Evolutionary conservation across 495 filamentous ascomycete species (phyloP), one percentile per base, ranked within the genome.

Genomic region (Annulohypoxylon moriforme): DNA sequence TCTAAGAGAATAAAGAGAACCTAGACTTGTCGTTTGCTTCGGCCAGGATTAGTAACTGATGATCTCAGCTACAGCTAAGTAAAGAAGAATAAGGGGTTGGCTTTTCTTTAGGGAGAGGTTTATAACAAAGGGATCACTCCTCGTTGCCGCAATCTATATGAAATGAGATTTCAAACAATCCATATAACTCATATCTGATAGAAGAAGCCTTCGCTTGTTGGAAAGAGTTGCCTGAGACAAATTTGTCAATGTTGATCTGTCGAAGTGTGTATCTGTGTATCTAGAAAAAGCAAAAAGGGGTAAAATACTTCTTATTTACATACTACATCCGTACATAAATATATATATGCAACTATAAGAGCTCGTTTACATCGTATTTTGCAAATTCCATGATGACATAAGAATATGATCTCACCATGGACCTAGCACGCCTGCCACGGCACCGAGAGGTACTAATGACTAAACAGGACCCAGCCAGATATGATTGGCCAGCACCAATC

Each of bases 191-290:
- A 29, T 18, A 20, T 31, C 3, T 27, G 52, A 55, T 55, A 38
- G 49, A 18, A 44, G 25, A 20, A 49, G 40, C 59, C 44, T 68
- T 58, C 57, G 47, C 7, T 2, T 5, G 11, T 55, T 68, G 46
- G 42, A 53, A 29, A 22, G 31, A 52, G 49, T 40, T 4, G 18
- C 56, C 47, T 56, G 11, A 55, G 16, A 53, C 56, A 55, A 60
- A 24, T 47, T n/a, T 61, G 56, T 61, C 64, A 56, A 56, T 55
- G 34, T 20, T 68, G 57, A 61, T 47, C 24, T 61, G 36, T 68
- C 57, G 56, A 68, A 55, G 65, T 2, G 2, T 38, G 10, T 40
- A 13, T n/a, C n/a, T 10, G n/a, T 14, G 14, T 14, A 40, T 14
- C 14, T 14, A 29, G 18, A 59, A 33, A 11, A 55, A 29, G 27